A percentile compares a stretch with the other conserved stretches of the same genome.
Conservation (phyloP, 352 stramenopile genomes). For the Phytophthora vignae region DNA sequence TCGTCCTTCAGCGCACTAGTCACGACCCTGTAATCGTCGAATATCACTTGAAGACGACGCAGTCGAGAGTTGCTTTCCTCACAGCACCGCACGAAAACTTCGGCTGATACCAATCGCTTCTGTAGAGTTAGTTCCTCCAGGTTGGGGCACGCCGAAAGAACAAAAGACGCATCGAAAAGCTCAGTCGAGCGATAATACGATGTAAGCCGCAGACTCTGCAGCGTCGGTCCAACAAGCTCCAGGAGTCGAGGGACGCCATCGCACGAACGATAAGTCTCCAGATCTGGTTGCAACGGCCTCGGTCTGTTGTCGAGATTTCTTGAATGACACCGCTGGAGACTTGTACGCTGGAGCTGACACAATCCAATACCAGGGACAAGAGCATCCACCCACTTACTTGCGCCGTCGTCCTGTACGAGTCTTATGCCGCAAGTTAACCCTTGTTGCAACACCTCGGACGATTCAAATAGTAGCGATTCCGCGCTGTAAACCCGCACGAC, state of each 20-base stretch:
- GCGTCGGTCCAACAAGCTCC: not conserved
- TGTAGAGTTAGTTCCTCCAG: not conserved
- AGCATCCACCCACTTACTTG: not conserved
- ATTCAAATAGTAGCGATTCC: not conserved
- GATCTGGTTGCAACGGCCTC: not conserved
- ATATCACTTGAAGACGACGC: not conserved
- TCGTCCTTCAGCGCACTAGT: not conserved
- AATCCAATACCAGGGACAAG: not conserved
- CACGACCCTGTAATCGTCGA: not conserved
- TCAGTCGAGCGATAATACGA: not conserved
- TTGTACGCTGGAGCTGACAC: not conserved
- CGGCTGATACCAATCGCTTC: not conserved
- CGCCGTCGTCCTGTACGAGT: not conserved
- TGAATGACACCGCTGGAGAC: not conserved
- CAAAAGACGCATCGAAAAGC: not conserved
- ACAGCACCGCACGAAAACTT: not conserved
- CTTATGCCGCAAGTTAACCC: not conserved
- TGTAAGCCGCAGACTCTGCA: not conserved
- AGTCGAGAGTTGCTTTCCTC: not conserved
- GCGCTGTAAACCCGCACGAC: not conserved
- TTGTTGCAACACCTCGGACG: not conserved
- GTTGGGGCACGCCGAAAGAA: not conserved
- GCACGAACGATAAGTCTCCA: not conserved
- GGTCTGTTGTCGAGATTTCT: not conserved
- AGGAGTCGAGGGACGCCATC: not conserved